These are phyloP conservation scores for Malassezia psittaci DNA, from an alignment of 1,284 basidiomycete genomes.

Conservation along the genomic window DNA sequence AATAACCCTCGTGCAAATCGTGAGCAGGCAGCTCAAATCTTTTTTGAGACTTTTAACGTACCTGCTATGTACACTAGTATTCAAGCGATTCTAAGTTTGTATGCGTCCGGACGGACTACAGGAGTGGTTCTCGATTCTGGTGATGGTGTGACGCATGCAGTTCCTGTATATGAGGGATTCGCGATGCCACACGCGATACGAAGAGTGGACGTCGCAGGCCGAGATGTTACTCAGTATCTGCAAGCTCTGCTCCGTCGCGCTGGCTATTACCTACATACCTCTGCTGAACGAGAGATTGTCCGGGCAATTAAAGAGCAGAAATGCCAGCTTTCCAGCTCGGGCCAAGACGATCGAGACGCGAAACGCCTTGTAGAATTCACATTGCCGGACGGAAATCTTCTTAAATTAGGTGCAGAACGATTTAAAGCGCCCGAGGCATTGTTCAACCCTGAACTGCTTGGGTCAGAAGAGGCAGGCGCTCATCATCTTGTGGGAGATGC, in stretches of 20 bases:
- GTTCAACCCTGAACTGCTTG: constrained; percentile 94
- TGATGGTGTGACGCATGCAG: constrained; percentile 96
- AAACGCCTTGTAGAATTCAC: constrained; percentile 67
- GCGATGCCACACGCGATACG: constrained; percentile 97
- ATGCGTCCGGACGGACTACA: constrained; percentile 96
- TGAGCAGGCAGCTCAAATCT: constrained; percentile 92
- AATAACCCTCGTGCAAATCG: constrained; percentile 84
- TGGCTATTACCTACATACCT: constrained; percentile 89
- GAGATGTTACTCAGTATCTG: constrained; percentile 88
- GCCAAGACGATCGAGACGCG: constrained; percentile 86
- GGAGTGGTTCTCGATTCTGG: constrained; percentile 98
- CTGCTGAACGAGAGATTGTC: constrained; percentile 92
- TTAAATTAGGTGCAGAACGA: constrained; percentile 86
- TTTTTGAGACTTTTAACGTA: constrained; percentile 97
- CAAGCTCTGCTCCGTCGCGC: constrained; percentile 87
- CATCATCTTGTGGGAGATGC: constrained; percentile 63
- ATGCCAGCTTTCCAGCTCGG: constrained; percentile 82
- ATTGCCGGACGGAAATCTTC: constrained; percentile 85
- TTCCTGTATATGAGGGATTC: constrained; percentile 98
- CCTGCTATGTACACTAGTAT: constrained; percentile 94
- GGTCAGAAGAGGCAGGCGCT: constrained; percentile 89
- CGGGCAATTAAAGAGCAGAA: constrained; percentile 96
- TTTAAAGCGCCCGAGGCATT: constrained; percentile 95
- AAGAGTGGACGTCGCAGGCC: constrained; percentile 84
- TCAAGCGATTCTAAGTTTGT: constrained; percentile 94